Percentiles rank a stretch among this genome's conserved stretches.
phyloP scores from a whole-genome alignment of 2,329 filamentous ascomycete species.

The Neodidymelliopsis sp. region DNA sequence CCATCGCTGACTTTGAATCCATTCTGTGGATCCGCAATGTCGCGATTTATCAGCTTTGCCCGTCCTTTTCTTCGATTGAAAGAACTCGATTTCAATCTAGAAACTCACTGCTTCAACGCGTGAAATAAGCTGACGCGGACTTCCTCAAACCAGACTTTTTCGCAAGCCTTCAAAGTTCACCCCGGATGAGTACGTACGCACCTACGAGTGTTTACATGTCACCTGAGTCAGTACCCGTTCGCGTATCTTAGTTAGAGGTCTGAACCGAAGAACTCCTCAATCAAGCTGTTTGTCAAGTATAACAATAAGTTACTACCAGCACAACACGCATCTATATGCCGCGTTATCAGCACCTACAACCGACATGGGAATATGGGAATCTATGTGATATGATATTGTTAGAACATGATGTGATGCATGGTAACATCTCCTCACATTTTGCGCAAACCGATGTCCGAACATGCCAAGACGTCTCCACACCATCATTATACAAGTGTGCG shows the following conservation, averaged over 20 bases:
- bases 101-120: not conserved
- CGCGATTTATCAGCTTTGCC: not conserved
- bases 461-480: slow-evolving; percentile 9
- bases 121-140: not conserved
- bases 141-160: not conserved
- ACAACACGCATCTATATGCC: too few relatives aligned
- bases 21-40: not conserved
- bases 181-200: not conserved
- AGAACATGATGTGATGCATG: not conserved
- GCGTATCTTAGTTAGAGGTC: not conserved
- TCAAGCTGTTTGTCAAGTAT: not conserved
- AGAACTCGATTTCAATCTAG: not conserved
- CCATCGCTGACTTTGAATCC: slow-evolving; percentile 3
- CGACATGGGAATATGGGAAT: too few relatives aligned
- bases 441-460: not conserved
- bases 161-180: not conserved
- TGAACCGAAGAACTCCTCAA: not conserved
- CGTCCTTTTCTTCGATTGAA: not conserved
- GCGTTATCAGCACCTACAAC: too few relatives aligned
- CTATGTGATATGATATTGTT: too few relatives aligned
- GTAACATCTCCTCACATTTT: not conserved
- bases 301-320: too few relatives aligned
- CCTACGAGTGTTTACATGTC: not conserved
- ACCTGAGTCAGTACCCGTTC: slow-evolving; percentile 5
- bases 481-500: not conserved